Conservation (phyloP, 73 alveolate species). For the Symbiodinium pilosum region DNA sequence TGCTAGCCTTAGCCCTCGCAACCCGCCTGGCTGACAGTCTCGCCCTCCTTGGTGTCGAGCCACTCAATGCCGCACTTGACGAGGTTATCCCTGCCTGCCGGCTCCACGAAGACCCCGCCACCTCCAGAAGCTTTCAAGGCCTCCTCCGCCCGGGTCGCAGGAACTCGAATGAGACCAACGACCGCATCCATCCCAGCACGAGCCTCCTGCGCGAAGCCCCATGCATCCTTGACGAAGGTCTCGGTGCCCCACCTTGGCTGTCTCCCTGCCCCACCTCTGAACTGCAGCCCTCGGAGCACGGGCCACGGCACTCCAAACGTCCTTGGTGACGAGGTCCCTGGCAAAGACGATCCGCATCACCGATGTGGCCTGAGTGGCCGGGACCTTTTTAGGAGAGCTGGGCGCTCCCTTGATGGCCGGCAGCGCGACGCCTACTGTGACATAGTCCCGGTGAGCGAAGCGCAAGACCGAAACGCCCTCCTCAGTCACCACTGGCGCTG, state of each 20-base stretch:
- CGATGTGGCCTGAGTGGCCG: background rate
- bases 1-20: background rate
- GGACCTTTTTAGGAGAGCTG: background rate
- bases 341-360: background rate
- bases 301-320: background rate
- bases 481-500: background rate
- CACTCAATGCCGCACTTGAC: background rate
- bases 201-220: background rate
- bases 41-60: background rate
- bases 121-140: background rate
- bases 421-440: background rate
- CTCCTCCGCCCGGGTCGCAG: background rate
- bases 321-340: background rate
- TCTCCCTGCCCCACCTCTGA: background rate
- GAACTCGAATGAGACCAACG: background rate
- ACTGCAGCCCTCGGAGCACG: background rate
- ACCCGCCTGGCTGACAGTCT: background rate
- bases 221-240: background rate
- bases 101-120: constrained; percentile 12
- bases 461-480: background rate
- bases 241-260: background rate
- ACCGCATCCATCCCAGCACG: background rate
- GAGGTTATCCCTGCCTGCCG: background rate
- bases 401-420: background rate
- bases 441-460: background rate